A percentile compares a stretch with the other conserved stretches of the same genome.
Conservation (phyloP, 2,329 filamentous ascomycete genomes). For the Neonectria coccinea region DNA sequence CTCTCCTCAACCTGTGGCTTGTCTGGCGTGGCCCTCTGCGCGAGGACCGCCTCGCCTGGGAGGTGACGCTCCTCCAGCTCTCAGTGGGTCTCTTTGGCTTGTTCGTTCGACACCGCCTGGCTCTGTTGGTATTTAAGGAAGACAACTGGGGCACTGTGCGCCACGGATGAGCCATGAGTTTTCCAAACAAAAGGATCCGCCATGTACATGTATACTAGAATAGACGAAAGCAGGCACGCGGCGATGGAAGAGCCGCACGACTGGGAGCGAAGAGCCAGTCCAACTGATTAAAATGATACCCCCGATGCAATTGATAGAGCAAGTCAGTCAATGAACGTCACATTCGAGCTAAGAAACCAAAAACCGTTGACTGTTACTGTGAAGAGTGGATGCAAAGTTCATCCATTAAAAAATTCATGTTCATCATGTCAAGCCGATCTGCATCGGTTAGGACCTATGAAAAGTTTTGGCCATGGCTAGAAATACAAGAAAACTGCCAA, state of each 20-base stretch:
- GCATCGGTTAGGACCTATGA: constrained; percentile 31
- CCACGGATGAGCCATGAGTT: constrained; percentile 28
- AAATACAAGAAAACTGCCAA: constrained; percentile 42
- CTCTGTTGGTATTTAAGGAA: constrained; percentile 87
- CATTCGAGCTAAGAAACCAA: not conserved
- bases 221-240: not conserved
- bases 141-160: constrained; percentile 75
- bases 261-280: not conserved
- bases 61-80: constrained; percentile 83
- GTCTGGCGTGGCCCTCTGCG: constrained; percentile 93
- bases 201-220: constrained; percentile 7
- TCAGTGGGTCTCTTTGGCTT: constrained; percentile 83
- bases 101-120: constrained; percentile 86
- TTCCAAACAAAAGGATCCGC: not conserved
- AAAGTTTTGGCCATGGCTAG: constrained; percentile 33
- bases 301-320: not conserved
- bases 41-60: constrained; percentile 84
- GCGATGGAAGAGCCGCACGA: not conserved
- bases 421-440: constrained; percentile 33
- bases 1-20: constrained; percentile 94
- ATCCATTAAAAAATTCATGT: constrained; percentile 35
- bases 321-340: not conserved
- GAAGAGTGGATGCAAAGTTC: constrained; percentile 16
- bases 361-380: not conserved
- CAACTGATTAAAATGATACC: constrained; percentile 34